Conservation (phyloP, 805 yeast genomes). For the Yarrowia hollandica region DNA sequence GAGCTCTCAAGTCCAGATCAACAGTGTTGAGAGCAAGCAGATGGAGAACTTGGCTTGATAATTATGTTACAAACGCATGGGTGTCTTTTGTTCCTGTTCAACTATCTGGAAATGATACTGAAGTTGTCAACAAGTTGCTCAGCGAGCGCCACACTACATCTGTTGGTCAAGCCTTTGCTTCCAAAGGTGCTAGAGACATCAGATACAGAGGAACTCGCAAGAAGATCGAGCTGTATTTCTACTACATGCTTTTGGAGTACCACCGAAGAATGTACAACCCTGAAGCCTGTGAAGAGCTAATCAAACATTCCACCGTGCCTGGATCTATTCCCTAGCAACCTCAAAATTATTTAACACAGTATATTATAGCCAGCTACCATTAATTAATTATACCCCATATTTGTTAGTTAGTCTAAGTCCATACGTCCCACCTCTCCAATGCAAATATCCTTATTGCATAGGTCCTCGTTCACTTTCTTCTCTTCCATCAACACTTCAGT, state of each 20-base stretch:
- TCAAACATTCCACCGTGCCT: too few species aligned
- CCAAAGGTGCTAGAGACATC: background rate
- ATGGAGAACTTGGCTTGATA: slow-evolving; percentile 19
- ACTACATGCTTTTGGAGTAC: slow-evolving; percentile 8
- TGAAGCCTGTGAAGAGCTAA: background rate
- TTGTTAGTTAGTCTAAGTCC: background rate
- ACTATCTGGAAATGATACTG: slow-evolving; percentile 1
- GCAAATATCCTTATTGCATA: background rate
- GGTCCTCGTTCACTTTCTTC: background rate
- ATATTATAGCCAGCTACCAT: background rate
- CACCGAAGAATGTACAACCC: slow-evolving; percentile 1
- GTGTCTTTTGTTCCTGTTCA: background rate
- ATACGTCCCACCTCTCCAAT: background rate
- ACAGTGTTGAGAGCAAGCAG: background rate
- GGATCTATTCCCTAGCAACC: too few species aligned
- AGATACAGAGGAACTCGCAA: background rate
- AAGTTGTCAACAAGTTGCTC: background rate
- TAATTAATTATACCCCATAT: background rate
- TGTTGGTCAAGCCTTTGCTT: slow-evolving; percentile 1
- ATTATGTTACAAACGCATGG: background rate
- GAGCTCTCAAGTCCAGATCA: slow-evolving; percentile 1
- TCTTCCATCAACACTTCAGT: background rate
- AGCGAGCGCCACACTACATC: background rate
- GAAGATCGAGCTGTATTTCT: slow-evolving; percentile 1
- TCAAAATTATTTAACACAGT: too few species aligned